A percentile compares a stretch with the other conserved stretches of the same genome.
Conservation (phyloP, 169 alveolate species). For the Besnoitia besnoiti region DNA sequence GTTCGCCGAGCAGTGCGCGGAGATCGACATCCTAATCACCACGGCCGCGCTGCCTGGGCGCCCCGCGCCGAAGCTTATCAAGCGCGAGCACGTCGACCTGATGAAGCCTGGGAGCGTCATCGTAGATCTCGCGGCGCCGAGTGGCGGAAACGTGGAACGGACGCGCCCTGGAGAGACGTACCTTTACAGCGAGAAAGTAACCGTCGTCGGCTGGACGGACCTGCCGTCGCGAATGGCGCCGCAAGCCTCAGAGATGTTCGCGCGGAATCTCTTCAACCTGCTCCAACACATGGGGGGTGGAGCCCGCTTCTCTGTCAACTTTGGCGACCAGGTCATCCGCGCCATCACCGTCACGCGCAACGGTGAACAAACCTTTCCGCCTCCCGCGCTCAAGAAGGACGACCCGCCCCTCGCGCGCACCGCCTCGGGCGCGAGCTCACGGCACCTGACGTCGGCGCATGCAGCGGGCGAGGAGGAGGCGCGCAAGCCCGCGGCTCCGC, state of each 20-base stretch:
- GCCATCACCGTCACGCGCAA: slow-evolving; percentile 73
- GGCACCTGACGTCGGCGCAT: neutral
- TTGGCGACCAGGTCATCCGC: slow-evolving; percentile 73
- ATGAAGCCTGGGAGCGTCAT: slow-evolving; percentile 89
- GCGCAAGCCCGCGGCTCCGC: neutral
- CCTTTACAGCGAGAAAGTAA: slow-evolving; percentile 77
- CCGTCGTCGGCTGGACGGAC: slow-evolving; percentile 86
- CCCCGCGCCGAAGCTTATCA: slow-evolving; percentile 88
- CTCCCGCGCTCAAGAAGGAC: neutral
- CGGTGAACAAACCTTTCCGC: slow-evolving; percentile 64
- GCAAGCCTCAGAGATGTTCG: slow-evolving; percentile 81
- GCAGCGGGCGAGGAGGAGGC: neutral
- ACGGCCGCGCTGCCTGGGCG: slow-evolving; percentile 94
- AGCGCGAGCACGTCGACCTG: slow-evolving; percentile 78
- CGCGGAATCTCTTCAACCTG: slow-evolving; percentile 78
- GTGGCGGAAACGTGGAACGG: slow-evolving; percentile 83
- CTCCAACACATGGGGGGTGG: slow-evolving; percentile 77
- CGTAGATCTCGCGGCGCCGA: slow-evolving; percentile 91
- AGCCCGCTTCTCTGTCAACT: slow-evolving; percentile 71
- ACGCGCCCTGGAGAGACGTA: slow-evolving; percentile 75
- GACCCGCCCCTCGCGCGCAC: too few relatives aligned
- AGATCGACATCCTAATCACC: slow-evolving; percentile 90
- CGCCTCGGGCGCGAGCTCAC: too few relatives aligned
- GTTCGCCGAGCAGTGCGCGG: slow-evolving; percentile 81
- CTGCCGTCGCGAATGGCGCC: slow-evolving; percentile 85